These are phyloP conservation scores for Termitomyces sp. DNA, from an alignment of 768 basidiomycete genomes.

Conservation along the genomic window DNA sequence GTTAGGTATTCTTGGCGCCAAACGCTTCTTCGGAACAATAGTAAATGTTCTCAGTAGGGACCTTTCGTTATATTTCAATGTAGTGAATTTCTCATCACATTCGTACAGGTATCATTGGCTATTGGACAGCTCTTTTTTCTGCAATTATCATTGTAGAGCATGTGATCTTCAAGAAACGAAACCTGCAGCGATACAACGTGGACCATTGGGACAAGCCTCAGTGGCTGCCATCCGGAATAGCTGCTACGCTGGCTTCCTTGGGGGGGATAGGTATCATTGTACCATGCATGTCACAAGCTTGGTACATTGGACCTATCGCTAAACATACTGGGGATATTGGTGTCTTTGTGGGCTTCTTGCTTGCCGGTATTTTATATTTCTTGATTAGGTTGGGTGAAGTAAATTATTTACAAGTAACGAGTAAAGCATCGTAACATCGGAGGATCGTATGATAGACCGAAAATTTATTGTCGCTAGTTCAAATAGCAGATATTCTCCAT, in stretches of 20 bases:
- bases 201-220: slow-evolving; percentile 52
- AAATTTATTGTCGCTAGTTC: too few relatives aligned
- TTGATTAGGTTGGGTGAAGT: slow-evolving; percentile 13
- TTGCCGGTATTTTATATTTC: slow-evolving; percentile 43
- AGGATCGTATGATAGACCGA: too few relatives aligned
- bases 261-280: slow-evolving; percentile 56
- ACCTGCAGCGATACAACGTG: slow-evolving; percentile 47
- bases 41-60: slow-evolving; percentile 60
- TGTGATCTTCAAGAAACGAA: slow-evolving; percentile 52
- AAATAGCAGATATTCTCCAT: too few relatives aligned
- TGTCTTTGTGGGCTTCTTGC: slow-evolving; percentile 55
- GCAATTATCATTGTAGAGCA: slow-evolving; percentile 67
- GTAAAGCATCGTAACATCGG: neutral
- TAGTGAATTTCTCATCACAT: neutral
- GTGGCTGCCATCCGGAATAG: slow-evolving; percentile 57
- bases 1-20: slow-evolving; percentile 65
- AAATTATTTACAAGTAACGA: neutral
- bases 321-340: slow-evolving; percentile 66
- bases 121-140: slow-evolving; percentile 57
- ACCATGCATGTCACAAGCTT: slow-evolving; percentile 68
- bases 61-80: neutral
- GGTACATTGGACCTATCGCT: slow-evolving; percentile 71
- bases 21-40: slow-evolving; percentile 60
- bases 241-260: slow-evolving; percentile 51
- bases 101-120: slow-evolving; percentile 42